Conservation (phyloP, 208 protist genomes). For the Giardia duodenalis region DNA sequence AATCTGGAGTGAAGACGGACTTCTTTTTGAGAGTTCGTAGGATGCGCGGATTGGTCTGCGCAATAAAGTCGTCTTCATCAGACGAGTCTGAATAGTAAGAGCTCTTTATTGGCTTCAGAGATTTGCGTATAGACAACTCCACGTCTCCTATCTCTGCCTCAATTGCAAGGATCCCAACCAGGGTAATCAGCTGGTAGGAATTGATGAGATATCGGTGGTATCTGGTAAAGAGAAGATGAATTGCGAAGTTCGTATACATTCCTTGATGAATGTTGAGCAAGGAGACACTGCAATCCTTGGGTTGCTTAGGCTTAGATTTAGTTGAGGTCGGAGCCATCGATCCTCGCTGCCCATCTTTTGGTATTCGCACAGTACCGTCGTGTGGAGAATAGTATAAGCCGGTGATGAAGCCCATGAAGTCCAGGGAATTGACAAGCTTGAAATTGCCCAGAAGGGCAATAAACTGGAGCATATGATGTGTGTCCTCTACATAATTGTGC, state of each 20-base stretch:
- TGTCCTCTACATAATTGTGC: background rate
- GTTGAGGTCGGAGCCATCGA: background rate
- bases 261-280: background rate
- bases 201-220: background rate
- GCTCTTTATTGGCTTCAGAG: background rate
- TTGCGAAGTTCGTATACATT: background rate
- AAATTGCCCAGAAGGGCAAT: background rate
- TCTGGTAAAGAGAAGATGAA: background rate
- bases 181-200: background rate
- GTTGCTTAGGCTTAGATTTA: background rate
- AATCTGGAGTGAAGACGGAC: background rate
- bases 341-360: background rate
- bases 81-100: background rate
- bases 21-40: background rate
- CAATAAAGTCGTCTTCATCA: background rate
- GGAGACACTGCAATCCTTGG: too few relatives aligned
- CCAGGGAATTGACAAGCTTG: background rate
- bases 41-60: background rate
- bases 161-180: background rate
- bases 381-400: background rate
- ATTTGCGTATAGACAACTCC: too few relatives aligned
- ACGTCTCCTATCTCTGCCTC: background rate
- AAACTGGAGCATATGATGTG: background rate
- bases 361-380: background rate
- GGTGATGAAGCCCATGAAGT: background rate